Base-by-base conservation (phyloP, 225 moss, liverwort and hornwort species). In the Polytrichum formosum region DNA sequence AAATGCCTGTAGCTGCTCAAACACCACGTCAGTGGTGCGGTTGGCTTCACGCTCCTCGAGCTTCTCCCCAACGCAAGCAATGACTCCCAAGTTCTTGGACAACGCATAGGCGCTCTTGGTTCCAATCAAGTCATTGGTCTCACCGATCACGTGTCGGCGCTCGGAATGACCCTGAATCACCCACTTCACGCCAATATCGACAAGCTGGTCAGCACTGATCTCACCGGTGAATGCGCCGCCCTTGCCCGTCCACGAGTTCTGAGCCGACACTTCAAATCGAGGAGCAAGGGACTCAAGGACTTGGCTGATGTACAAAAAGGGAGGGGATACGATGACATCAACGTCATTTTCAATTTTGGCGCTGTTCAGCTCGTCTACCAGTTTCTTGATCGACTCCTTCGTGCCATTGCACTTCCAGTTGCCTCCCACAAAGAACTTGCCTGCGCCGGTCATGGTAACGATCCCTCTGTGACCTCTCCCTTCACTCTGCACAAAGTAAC, bases 321-420 rank as follows among this genome's bases (percentile, higher is more conserved):
- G 94, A 26, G 97, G 97, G 6, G 92, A 78, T 1, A 98, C 92
- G 0, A 98, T 70, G 21, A 98, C 56, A 70, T 98, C 97, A 66
- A 96, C 95, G 59, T 91, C 88, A 23, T 90, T 87, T 75, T 93
- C 95, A 21, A 96, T 66, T 55, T 91, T 91, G 65, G 91, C 95
- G 21, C 63, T 78, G 66, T 93, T 93, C 20, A 96, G 85, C 70
- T 96, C 95, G n/a, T 76, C 69, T 0, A 96, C 95, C 1, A 96
- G 75, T 82, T 90, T 93, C 61, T 70, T 60, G 60, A 96, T 91
- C 0, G 93, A 93, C 68, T 93, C 93, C 70, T 81, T 76, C 27
- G 83, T 93, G 71, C 95, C 95, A 76, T 96, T 96, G 86, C 93
- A 90, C 83, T 96, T 96, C 95, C 95, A 96, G 93, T 96, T 96